These are phyloP conservation scores for Rhizopogon vinicolor DNA, from an alignment of 768 basidiomycete genomes.

Conservation along the genomic window DNA sequence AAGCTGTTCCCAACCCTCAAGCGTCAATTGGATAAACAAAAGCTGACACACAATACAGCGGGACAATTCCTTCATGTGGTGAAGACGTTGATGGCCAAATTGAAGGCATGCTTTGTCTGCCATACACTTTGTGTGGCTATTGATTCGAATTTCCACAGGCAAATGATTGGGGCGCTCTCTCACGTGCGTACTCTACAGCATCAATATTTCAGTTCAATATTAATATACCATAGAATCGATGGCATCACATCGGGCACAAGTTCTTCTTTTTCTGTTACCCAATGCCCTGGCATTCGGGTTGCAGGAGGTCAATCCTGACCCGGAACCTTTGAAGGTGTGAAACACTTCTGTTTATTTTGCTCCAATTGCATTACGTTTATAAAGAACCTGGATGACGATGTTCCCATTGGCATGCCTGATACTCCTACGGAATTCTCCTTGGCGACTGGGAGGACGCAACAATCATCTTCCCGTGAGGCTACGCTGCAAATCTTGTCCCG, in stretches of 20 bases:
- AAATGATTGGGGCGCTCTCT: constrained; percentile 62
- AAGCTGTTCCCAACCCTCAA: constrained; percentile 46
- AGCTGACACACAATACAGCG: constrained; percentile 43
- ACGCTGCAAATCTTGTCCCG: constrained; percentile 11
- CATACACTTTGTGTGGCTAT: not conserved
- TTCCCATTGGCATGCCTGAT: constrained; percentile 33
- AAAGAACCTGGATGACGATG: constrained; percentile 52
- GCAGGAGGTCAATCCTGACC: constrained; percentile 40
- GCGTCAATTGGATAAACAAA: constrained; percentile 42
- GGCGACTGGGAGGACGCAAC: constrained; percentile 11
- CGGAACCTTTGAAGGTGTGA: constrained; percentile 46
- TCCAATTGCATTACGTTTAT: not conserved
- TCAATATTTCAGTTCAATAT: not conserved
- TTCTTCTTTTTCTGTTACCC: constrained; percentile 36
- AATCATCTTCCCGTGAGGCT: constrained; percentile 12
- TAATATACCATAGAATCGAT: constrained; percentile 36
- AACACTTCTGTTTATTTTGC: not conserved
- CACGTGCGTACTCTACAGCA: constrained; percentile 37
- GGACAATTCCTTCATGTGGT: constrained; percentile 52
- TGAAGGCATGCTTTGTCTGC: constrained; percentile 38
- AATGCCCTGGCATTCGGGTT: constrained; percentile 45
- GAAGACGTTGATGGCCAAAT: constrained; percentile 64
- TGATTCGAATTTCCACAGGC: constrained; percentile 29
- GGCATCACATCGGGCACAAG: constrained; percentile 41
- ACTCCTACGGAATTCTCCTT: constrained; percentile 33